phyloP scores from a whole-genome alignment of 495 filamentous ascomycete species.

The Staphylotrichum longicolle region DNA sequence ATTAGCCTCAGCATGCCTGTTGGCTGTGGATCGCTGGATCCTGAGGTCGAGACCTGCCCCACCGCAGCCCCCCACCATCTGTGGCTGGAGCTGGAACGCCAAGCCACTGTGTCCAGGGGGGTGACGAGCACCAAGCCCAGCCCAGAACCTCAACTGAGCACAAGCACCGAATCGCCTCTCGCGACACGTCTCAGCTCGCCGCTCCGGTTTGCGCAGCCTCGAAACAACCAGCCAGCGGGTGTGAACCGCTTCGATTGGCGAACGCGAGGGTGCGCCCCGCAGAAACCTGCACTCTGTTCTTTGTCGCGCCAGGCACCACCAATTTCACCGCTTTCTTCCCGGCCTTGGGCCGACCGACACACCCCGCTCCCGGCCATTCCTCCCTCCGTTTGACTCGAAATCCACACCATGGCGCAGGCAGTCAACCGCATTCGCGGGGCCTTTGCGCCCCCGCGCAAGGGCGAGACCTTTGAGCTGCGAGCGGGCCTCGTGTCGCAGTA shows the following conservation, averaged over 20 bases:
- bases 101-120: constrained; percentile 24
- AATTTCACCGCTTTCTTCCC: too few relatives aligned
- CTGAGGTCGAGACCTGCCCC: not conserved
- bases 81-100: constrained; percentile 27
- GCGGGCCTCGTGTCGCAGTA: constrained; percentile 98
- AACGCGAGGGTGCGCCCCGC: not conserved
- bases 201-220: not conserved
- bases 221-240: not conserved
- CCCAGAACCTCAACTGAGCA: constrained; percentile 8
- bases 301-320: constrained; percentile 21
- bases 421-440: constrained; percentile 94
- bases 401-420: constrained; percentile 62
- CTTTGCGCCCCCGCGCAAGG: constrained; percentile 87
- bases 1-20: too few relatives aligned
- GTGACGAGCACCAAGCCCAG: not conserved
- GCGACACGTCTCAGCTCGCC: constrained; percentile 15
- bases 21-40: too few relatives aligned
- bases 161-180: constrained; percentile 1
- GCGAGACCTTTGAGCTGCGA: constrained; percentile 97
- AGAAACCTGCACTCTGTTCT: constrained; percentile 7
- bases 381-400: constrained; percentile 2
- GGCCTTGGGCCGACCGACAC: constrained; percentile 6
- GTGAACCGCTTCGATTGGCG: not conserved
- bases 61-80: constrained; percentile 7
- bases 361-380: constrained; percentile 9